Evolutionary conservation across 495 filamentous ascomycete species (phyloP).

Genomic region (Aspergillus sparsus): DNA sequence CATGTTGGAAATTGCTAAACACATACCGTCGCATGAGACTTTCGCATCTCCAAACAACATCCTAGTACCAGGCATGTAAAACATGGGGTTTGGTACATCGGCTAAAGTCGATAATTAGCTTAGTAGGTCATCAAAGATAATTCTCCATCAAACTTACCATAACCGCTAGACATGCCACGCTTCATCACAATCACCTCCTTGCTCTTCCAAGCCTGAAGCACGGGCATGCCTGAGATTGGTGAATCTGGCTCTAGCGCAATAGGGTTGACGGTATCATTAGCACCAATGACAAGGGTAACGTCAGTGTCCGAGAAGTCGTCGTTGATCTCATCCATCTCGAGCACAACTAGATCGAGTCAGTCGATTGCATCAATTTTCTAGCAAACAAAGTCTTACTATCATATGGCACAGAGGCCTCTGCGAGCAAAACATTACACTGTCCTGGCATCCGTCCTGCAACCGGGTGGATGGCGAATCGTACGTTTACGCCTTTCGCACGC

Average conservation of each 20-base stretch:
- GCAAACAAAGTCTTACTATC: slow-evolving; percentile 53
- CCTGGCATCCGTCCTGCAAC: slow-evolving; percentile 85
- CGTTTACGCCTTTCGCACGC: slow-evolving; percentile 67
- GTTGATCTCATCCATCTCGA: slow-evolving; percentile 91
- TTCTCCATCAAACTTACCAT: slow-evolving; percentile 52
- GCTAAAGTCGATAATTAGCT: slow-evolving; percentile 39
- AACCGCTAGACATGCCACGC: slow-evolving; percentile 76
- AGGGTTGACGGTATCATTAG: slow-evolving; percentile 84
- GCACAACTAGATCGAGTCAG: slow-evolving; percentile 51
- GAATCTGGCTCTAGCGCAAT: slow-evolving; percentile 78
- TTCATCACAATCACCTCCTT: slow-evolving; percentile 90
- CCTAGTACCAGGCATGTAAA: slow-evolving; percentile 78
- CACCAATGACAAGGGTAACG: slow-evolving; percentile 81
- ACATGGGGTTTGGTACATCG: slow-evolving; percentile 86
- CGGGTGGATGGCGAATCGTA: slow-evolving; percentile 84
- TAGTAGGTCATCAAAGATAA: not conserved
- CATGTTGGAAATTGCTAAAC: not conserved
- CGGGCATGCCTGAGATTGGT: slow-evolving; percentile 82
- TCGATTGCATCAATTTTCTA: not conserved
- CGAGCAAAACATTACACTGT: slow-evolving; percentile 81
- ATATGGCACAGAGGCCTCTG: slow-evolving; percentile 79
- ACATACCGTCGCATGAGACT: slow-evolving; percentile 68
- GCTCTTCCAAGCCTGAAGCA: slow-evolving; percentile 85
- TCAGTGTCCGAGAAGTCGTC: slow-evolving; percentile 81
- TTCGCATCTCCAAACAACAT: slow-evolving; percentile 88